Percentiles rank a stretch among this genome's conserved stretches.
Evolutionary conservation across 1,284 basidiomycete genomes (phyloP).

Genomic region (Fomitiporia mediterranea): DNA sequence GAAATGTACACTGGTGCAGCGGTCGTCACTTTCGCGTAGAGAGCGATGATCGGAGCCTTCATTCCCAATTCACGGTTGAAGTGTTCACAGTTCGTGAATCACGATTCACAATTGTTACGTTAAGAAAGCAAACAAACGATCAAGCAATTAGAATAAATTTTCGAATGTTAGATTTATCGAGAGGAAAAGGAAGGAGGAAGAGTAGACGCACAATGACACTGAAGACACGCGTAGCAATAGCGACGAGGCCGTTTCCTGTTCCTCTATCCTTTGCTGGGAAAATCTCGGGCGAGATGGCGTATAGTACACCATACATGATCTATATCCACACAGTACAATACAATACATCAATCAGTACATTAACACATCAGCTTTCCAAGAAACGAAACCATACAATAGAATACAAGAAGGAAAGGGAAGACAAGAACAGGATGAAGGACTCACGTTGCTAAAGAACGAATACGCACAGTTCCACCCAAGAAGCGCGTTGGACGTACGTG

Average conservation of each 20-base stretch:
- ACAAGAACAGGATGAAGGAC: constrained; percentile 17
- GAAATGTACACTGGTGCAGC: constrained; percentile 74
- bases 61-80: neutral
- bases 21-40: constrained; percentile 62
- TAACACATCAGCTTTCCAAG: neutral
- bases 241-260: constrained; percentile 65
- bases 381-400: neutral
- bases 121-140: neutral
- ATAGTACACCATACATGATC: constrained; percentile 73
- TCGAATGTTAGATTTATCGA: no score
- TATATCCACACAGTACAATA: constrained; percentile 24
- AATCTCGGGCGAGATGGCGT: constrained; percentile 61
- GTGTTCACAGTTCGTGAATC: neutral
- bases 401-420: neutral
- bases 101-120: neutral
- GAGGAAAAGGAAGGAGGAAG: constrained; percentile 10
- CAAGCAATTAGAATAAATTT: no score
- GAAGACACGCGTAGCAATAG: constrained; percentile 57
- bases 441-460: constrained; percentile 52
- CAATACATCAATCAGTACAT: neutral
- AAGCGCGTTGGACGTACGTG: constrained; percentile 55
- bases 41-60: constrained; percentile 68
- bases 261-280: constrained; percentile 70
- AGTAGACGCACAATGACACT: constrained; percentile 48
- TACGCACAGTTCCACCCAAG: constrained; percentile 74